phyloP scores from a whole-genome alignment of 2,329 filamentous ascomycete species.

The Aspergillus brunneoviolaceus region DNA sequence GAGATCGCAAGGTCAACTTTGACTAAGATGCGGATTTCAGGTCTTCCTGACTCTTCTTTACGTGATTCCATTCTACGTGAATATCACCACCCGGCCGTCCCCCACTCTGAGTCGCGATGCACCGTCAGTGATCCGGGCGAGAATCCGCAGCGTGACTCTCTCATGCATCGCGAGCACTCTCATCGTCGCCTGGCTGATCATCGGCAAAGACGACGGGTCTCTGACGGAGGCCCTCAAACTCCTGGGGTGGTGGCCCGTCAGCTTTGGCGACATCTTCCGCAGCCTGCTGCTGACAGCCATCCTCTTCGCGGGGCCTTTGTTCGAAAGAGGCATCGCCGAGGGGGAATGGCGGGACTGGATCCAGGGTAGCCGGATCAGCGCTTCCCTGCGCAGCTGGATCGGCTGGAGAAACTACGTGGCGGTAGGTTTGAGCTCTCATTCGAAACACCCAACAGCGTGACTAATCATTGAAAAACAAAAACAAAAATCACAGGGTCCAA shows the following conservation, averaged over 20 bases:
- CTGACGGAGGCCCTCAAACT: constrained; percentile 61
- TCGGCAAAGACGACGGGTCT: constrained; percentile 52
- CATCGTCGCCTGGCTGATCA: constrained; percentile 66
- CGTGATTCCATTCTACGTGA: constrained; percentile 87
- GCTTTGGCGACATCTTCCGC: constrained; percentile 61
- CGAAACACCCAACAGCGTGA: constrained; percentile 11
- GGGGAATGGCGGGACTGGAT: constrained; percentile 67
- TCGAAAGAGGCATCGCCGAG: constrained; percentile 73
- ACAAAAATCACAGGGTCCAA: constrained; percentile 61
- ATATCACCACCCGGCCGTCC: constrained; percentile 74
- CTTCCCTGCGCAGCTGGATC: constrained; percentile 70
- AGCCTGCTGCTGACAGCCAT: constrained; percentile 70
- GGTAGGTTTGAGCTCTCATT: constrained; percentile 52
- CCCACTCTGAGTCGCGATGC: constrained; percentile 78
- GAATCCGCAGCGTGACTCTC: constrained; percentile 75
- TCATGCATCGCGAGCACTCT: constrained; percentile 70
- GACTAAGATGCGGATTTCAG: constrained; percentile 41
- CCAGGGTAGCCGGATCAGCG: constrained; percentile 54
- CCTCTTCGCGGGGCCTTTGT: constrained; percentile 82
- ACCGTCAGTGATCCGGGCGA: constrained; percentile 81
- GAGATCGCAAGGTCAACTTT: neutral
- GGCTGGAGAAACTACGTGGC: constrained; percentile 85
- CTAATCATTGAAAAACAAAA: constrained; percentile 11
- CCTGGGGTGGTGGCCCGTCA: constrained; percentile 79
- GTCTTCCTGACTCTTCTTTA: constrained; percentile 83